These are phyloP conservation scores for Termitomyces sp. DNA, from an alignment of 768 basidiomycete genomes.

Conservation along the genomic window DNA sequence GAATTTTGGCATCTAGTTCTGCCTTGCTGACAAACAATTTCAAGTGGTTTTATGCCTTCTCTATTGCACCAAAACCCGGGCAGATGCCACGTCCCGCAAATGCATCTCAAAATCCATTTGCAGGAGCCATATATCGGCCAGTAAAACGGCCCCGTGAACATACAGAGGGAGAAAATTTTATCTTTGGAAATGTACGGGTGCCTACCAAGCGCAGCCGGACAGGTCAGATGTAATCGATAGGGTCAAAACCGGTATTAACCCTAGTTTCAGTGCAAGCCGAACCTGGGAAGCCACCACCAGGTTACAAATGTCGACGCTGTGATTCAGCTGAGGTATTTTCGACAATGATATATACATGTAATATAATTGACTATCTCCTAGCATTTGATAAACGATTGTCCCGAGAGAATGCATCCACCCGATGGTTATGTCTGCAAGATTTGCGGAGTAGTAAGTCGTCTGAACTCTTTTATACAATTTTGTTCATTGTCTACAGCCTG, in stretches of 20 bases:
- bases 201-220: slow-evolving; percentile 52
- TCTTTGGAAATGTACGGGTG: slow-evolving; percentile 60
- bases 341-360: not conserved
- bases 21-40: slow-evolving; percentile 4
- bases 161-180: slow-evolving; percentile 55
- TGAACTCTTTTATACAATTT: not conserved
- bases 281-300: slow-evolving; percentile 55
- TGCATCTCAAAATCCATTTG: slow-evolving; percentile 68
- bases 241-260: not conserved
- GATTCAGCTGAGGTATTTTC: slow-evolving; percentile 62
- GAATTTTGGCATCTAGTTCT: not conserved
- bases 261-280: slow-evolving; percentile 29
- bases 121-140: slow-evolving; percentile 28
- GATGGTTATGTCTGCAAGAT: slow-evolving; percentile 87
- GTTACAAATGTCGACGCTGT: slow-evolving; percentile 76
- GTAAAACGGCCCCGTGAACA: slow-evolving; percentile 52
- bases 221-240: slow-evolving; percentile 31
- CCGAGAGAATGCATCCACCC: slow-evolving; percentile 68
- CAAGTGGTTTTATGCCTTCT: slow-evolving; percentile 98
- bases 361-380: slow-evolving; percentile 19
- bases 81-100: slow-evolving; percentile 49
- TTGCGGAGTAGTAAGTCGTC: slow-evolving; percentile 56
- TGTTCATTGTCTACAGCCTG: slow-evolving; percentile 38
- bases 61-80: slow-evolving; percentile 53
- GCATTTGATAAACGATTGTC: slow-evolving; percentile 78